Base-by-base conservation (phyloP, 2,329 filamentous ascomycete genomes). In the Ophiostoma angusticollis region DNA sequence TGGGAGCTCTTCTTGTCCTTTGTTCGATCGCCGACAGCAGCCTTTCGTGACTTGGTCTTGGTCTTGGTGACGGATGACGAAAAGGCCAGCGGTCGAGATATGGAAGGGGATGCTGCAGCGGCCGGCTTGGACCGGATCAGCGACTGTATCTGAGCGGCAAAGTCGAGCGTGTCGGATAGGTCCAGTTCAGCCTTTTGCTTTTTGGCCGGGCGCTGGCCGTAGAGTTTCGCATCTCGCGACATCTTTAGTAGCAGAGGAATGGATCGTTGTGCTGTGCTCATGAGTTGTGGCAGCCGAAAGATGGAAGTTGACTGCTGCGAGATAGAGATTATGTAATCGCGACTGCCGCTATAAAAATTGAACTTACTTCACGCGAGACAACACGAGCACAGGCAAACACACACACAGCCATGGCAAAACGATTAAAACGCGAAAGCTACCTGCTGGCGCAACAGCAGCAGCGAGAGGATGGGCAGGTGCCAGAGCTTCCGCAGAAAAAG, bases 401-500 rank as follows among this genome's bases (percentile, higher is more conserved):
- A 19, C 21, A 24, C 24, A 13, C 44, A 43, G 19, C 27, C 14
- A 42, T 50, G 44, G 30, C 44, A 3, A 83, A 80, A 55, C 68
- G 67, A 43, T 69, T 74, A 50, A 78, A 78, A 63, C 76, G 81
- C 47, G 70, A 76, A 42, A 70, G 71, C 43, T 83, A 81, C 54
- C 75, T 47, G 40, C 45, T 41, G 22, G 39, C 72, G 50, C 67
- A 67, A 40, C 61, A 65, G 38, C 67, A 68, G 37, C 60, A 62
- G 38, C 39, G 34, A 21, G 43, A 42, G 27, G 63, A 71, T 45
- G 65, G 71, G 53, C 65, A 60, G 17, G 61, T 63, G 28, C 61
- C 74, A 7, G 70, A 76, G 51, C 63, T 95, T 52, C 91, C 91
- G 9, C 80, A 84, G 61, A 98, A 98, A 69, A 89, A 83, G 64